Conservation (phyloP, 2,329 filamentous ascomycete species). For the Pseudogymnoascus sp. region DNA sequence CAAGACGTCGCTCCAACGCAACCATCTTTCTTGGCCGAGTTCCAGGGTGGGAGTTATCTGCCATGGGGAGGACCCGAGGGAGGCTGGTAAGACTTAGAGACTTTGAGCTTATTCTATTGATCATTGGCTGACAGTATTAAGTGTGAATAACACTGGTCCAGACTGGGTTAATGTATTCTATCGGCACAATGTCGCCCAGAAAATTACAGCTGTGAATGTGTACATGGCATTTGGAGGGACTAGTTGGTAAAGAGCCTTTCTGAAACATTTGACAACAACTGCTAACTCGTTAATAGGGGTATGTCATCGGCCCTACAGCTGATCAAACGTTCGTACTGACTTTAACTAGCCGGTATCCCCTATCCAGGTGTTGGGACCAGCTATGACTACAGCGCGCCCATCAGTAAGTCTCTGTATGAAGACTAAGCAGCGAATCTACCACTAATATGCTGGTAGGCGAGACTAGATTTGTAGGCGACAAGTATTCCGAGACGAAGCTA, state of each 20-base stretch:
- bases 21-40: conserved; percentile 47
- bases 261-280: not conserved
- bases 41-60: conserved; percentile 49
- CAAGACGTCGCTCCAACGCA: conserved; percentile 23
- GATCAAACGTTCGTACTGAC: not conserved
- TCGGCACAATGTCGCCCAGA: conserved; percentile 51
- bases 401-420: conserved; percentile 26
- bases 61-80: not conserved
- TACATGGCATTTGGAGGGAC: conserved; percentile 62
- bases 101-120: conserved; percentile 18
- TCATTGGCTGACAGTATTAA: conserved; percentile 27
- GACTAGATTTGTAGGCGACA: conserved; percentile 43
- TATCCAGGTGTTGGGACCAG: conserved; percentile 51
- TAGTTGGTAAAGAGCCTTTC: conserved; percentile 38
- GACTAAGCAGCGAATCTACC: not conserved
- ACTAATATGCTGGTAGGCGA: conserved; percentile 15
- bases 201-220: conserved; percentile 51
- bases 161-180: conserved; percentile 60
- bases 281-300: not conserved
- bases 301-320: not conserved
- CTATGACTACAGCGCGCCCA: conserved; percentile 57
- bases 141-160: conserved; percentile 41
- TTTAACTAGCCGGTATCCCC: conserved; percentile 41
- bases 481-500: conserved; percentile 57
- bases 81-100: not conserved